Evolutionary conservation across 805 yeast genomes (phyloP), one percentile per base, ranked within the genome.

Genomic region (Saccharomyces cerevisiae): DNA sequence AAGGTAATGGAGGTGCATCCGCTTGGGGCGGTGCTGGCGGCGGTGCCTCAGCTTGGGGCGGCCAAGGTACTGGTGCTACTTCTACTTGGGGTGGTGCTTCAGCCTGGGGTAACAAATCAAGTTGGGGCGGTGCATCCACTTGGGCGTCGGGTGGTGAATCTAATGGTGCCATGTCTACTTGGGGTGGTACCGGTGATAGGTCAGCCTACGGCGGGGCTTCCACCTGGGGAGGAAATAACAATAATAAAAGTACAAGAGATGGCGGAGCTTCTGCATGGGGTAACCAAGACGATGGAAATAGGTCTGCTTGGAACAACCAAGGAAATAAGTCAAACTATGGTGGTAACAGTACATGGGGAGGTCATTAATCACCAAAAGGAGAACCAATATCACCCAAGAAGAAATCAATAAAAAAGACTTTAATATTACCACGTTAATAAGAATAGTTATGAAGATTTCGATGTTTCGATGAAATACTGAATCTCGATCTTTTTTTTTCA

Each of bases 91-190:
- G 72, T 62, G 80, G 70, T 65, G 73, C 62, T 53, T 69, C 69
- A 41, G 64, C 70, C 27, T 69, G 72, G 72, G 71, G 71, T 51
- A 68, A 64, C 53, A 68, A 66, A 51, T 68, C 71, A 10, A 62
- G 61, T 50, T 74, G 76, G 73, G 78, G 78, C 56, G 80, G 80
- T 24, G 79, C 80, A 6, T 77, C 82, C 3, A 76, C 81, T 27
- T 64, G 75, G 73, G 72, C 70, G 11, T 67, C 73, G 14, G 71
- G 72, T 31, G 71, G 71, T 41, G 72, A 68, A 41, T 24, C 60
- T 28, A 70, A 70, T 48, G 78, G 78, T 24, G 73, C 75, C 31
- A 72, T 76, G 24, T 76, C 83, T 58, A 68, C 78, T 9, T 73
- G 77, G 70, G 78, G 79, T 53, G 70, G 72, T 49, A 74, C 72